Base-by-base conservation (phyloP, 306 rosid species). In the Hippophae rhamnoides region DNA sequence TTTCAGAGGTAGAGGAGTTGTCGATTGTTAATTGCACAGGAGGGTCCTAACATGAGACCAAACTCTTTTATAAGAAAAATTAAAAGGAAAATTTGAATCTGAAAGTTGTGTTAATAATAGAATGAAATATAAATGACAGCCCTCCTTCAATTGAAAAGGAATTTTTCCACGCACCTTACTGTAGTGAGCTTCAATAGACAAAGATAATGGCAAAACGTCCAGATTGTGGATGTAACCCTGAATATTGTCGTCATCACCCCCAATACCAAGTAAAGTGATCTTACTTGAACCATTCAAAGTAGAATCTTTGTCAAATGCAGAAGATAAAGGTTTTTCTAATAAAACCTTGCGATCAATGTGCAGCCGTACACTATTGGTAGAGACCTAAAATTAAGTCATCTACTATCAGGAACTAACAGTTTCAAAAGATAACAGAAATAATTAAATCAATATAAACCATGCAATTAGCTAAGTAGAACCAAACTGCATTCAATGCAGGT, bases 21-120 rank as follows among this genome's bases (percentile, higher is more conserved):
- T 87, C 98, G 31, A 92, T 74, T 51, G 86, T 79, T 83, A 92
- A 78, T 74, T 81, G 81, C 48, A 83, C 52, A 62, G 98, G 96
- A 54, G 74, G 82, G 73, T 87, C 85, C 98, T 92, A 84, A 60
- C 45, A 79, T 23, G 25, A 31, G 43, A 73, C 41, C 61, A 69
- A 69, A 57, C 69, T 44, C 38, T 69, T 43, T 75, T 47, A 43
- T 73, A 50, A 57, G 52, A 13, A 54, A 41, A 72, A 56, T 13
- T 47, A 54, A 70, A 52, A 7, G 66, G 41, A 31, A 31, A 12
- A 62, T 57, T 58, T 61, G 48, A 46, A 54, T 10, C 7, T 27
- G 43, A 49, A 7, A 14, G 49, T 45, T 43, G 53, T 11, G 46
- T 48, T 49, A 13, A 63, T 42, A 47, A 58, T 51, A 60, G 56